phyloP scores from a whole-genome alignment of 805 yeast genomes.

The Hanseniaspora mollemarum region DNA sequence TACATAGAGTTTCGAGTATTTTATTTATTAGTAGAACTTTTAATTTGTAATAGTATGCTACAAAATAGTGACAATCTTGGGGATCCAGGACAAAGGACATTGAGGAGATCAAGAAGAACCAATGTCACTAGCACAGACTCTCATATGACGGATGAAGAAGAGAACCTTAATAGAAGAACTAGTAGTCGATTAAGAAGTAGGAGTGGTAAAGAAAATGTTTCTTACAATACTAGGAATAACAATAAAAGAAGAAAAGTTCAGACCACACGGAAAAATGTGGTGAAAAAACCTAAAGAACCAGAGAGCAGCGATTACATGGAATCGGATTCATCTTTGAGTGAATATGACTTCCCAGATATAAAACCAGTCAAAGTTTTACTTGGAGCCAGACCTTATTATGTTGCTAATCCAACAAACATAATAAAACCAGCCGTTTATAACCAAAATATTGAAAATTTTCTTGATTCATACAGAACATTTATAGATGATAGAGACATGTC shows the following conservation, averaged over 20 bases:
- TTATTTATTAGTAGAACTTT: too few species aligned
- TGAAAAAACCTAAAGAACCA: too few species aligned
- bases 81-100: neutral
- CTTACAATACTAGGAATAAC: constrained; percentile 1
- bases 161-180: neutral
- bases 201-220: neutral
- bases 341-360: constrained; percentile 15
- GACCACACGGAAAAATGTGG: too few species aligned
- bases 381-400: constrained; percentile 24
- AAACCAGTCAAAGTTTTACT: constrained; percentile 10
- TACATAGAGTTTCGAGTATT: too few species aligned
- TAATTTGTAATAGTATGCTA: too few species aligned
- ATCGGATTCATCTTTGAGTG: constrained; percentile 20
- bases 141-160: neutral
- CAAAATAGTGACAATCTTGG: neutral
- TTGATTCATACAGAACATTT: constrained; percentile 46
- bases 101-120: neutral
- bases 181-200: neutral
- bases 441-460: constrained; percentile 33
- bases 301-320: too few species aligned
- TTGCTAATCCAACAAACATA: constrained; percentile 53
- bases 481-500: constrained; percentile 45
- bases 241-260: neutral
- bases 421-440: constrained; percentile 35
- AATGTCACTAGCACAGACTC: neutral